Base-by-base conservation (phyloP, 1,284 basidiomycete species). In the Rhodotorula glutinis region DNA sequence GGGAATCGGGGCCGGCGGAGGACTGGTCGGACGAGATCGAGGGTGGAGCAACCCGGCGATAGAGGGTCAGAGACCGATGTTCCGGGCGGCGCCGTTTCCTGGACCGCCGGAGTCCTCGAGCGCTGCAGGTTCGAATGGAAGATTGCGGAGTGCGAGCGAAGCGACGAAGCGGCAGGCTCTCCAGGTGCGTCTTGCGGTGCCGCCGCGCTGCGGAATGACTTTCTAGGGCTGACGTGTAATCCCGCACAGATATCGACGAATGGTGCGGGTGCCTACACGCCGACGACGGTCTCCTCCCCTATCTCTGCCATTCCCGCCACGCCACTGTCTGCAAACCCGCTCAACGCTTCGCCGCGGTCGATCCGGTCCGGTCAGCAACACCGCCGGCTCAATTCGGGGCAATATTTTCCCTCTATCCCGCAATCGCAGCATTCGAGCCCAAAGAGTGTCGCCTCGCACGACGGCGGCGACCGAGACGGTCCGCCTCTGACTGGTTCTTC, bases 21-120 rank as follows among this genome's bases (percentile, higher is more conserved):
- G 27, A 10, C n/a, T 9, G 21, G 60, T 38, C n/a, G 62, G 49
- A 40, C 43, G 44, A 40, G 68, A 47, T 13, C 56, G 60, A 13
- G 65, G 56, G 8, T 49, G 23, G 69, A 70, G 62, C 49, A 53
- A 52, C 1, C 57, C 58, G 11, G 51, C 47, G 30, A 53, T 19
- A 30, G 53, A 17, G 33, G 49, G 64, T 33, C 29, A 33, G 52
- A 53, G 52, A 33, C 52, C 52, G 27, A 27, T 25, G 21, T 11
- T 53, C 30, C n/a, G 38, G n/a, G 53, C n/a, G 54, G 25, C 25
- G 49, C n/a, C 49, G 49, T 25, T 27, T n/a, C 25, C n/a, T 27
- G 49, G 49, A 16, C 25, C 49, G 49, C 25, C 49, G 11, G 49
- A 27, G 3, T 23, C 4, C 46, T 21, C 9, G 2, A 10, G 46